Percentiles rank a stretch among this genome's conserved stretches.
Evolutionary conservation across 2,329 filamentous ascomycete genomes (phyloP).

Genomic region (Clonostachys solani): DNA sequence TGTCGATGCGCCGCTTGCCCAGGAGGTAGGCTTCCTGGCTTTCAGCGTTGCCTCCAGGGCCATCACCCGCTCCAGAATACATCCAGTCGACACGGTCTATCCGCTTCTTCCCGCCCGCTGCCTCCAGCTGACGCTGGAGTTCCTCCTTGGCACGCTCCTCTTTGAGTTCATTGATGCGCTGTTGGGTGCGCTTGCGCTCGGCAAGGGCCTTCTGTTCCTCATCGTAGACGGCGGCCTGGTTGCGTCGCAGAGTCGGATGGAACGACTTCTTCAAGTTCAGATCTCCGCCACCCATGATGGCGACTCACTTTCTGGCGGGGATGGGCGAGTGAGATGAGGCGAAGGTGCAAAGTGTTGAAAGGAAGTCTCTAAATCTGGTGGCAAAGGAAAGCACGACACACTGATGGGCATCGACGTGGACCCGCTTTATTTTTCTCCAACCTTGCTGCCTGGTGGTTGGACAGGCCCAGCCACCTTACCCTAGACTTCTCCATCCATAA

Average conservation of each 20-base stretch:
- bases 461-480: background rate
- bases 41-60: conserved; percentile 72
- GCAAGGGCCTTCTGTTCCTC: conserved; percentile 90
- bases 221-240: conserved; percentile 86
- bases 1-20: conserved; percentile 89
- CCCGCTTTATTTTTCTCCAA: no score
- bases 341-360: background rate
- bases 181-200: conserved; percentile 90
- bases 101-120: conserved; percentile 76
- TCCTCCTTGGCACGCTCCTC: conserved; percentile 93
- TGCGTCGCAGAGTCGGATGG: conserved; percentile 86
- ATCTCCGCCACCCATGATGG: conserved; percentile 86
- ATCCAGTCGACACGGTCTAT: conserved; percentile 94
- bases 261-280: conserved; percentile 94
- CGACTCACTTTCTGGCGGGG: conserved; percentile 5
- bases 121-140: conserved; percentile 83
- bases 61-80: conserved; percentile 83
- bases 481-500: background rate
- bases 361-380: no score
- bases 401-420: no score
- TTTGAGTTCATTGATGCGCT: conserved; percentile 86
- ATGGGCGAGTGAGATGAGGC: conserved; percentile 3
- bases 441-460: no score
- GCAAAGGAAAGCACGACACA: no score
- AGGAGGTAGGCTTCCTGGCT: conserved; percentile 93